A percentile compares a stretch with the other conserved stretches of the same genome.
Conservation (phyloP, 177 flowering plant species). For the Vitis hybrid region DNA sequence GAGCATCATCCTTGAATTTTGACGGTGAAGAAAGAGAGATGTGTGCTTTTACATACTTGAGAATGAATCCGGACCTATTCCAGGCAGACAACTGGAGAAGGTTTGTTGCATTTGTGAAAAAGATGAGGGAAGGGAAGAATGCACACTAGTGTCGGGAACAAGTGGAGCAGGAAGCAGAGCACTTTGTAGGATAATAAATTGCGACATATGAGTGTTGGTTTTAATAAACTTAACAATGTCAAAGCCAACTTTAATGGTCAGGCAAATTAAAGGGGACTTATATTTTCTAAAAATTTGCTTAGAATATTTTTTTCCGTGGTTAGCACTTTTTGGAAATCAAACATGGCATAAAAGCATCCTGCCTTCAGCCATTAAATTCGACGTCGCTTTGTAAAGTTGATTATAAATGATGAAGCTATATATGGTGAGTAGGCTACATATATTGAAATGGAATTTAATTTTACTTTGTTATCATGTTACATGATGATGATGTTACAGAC, state of each 20-base stretch:
- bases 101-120: conserved; percentile 86
- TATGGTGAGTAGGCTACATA: too few relatives aligned
- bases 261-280: too few relatives aligned
- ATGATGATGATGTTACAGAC: conserved; percentile 20
- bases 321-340: too few relatives aligned
- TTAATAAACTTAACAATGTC: too few relatives aligned
- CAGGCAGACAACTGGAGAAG: conserved; percentile 83
- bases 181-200: conserved; percentile 36
- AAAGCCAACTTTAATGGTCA: too few relatives aligned
- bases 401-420: too few relatives aligned
- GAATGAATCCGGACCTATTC: conserved; percentile 85
- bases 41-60: conserved; percentile 93
- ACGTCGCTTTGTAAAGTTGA: too few relatives aligned
- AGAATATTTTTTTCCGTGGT: too few relatives aligned
- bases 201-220: too few relatives aligned
- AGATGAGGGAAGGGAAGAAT: conserved; percentile 71
- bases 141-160: conserved; percentile 55
- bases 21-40: conserved; percentile 54
- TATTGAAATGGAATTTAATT: too few relatives aligned
- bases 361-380: background rate
- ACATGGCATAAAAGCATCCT: background rate
- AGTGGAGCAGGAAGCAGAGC: conserved; percentile 81
- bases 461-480: too few relatives aligned
- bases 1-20: conserved; percentile 41
- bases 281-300: too few relatives aligned